A percentile compares a stretch with the other conserved stretches of the same genome.
Evolutionary conservation across 306 rosid genomes (phyloP).

Genomic region (Cucumis hystrix): DNA sequence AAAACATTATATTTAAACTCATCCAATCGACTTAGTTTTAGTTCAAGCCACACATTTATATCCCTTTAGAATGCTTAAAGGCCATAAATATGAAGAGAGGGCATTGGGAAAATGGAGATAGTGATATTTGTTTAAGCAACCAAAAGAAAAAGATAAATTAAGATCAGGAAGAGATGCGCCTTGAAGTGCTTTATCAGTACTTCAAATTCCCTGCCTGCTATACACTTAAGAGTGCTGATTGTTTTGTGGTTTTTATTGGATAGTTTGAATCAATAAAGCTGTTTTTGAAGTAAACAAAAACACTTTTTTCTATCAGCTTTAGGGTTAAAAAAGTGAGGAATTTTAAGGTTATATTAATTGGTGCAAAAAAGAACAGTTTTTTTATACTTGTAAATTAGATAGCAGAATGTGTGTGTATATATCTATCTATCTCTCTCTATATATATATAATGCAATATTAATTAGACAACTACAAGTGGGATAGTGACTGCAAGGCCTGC

Average conservation of each 20-base stretch:
- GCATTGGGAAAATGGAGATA: not conserved
- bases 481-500: not conserved
- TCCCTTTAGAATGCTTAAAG: not conserved
- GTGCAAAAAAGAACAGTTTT: not conserved
- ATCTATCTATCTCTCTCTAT: too few relatives aligned
- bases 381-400: not conserved
- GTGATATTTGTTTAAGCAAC: not conserved
- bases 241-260: not conserved
- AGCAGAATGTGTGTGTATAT: not conserved
- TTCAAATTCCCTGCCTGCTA: not conserved
- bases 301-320: not conserved
- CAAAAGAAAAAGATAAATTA: not conserved
- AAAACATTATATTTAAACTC: too few relatives aligned
- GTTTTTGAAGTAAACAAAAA: not conserved
- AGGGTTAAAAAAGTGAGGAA: not conserved
- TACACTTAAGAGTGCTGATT: not conserved
- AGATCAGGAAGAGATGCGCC: not conserved
- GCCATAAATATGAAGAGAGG: not conserved
- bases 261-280: not conserved
- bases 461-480: constrained; percentile 4
- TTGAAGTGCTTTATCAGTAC: not conserved
- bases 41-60: not conserved
- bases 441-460: not conserved
- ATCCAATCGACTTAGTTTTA: too few relatives aligned
- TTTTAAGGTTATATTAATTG: not conserved